phyloP scores from a whole-genome alignment of 129 eudicot genomes.

The Arctium minus region DNA sequence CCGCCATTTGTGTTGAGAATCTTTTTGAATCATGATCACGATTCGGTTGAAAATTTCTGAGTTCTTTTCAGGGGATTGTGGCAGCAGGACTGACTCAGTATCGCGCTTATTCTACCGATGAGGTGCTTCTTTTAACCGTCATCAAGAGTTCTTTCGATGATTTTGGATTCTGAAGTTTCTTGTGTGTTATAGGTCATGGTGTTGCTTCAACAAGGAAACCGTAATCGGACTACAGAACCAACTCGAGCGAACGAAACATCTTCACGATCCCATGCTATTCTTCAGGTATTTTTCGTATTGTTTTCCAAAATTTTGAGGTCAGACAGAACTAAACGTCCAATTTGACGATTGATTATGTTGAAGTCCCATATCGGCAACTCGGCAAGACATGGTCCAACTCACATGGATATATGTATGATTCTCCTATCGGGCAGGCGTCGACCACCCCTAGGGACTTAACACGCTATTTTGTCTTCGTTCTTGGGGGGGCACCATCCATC shows the following conservation, averaged over 20 bases:
- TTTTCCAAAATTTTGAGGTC: too few species aligned
- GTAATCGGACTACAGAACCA: conserved; percentile 83
- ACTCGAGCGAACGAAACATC: conserved; percentile 90
- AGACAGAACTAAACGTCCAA: too few species aligned
- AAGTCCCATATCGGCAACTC: too few species aligned
- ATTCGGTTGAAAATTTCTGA: not conserved
- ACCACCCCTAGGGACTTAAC: too few species aligned
- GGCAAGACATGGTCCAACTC: too few species aligned
- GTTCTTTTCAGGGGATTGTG: conserved; percentile 57
- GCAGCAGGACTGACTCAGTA: conserved; percentile 90
- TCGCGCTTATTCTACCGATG: conserved; percentile 80
- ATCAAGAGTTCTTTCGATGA: not conserved
- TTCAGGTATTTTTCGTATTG: conserved; percentile 48
- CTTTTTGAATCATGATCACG: not conserved
- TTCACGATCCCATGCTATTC: conserved; percentile 86
- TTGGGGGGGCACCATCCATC: too few species aligned
- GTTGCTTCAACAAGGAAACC: conserved; percentile 82
- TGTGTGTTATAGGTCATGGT: conserved; percentile 60
- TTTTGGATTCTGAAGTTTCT: not conserved
- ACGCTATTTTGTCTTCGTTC: too few species aligned
- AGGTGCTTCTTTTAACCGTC: conserved; percentile 32
- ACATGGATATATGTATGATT: too few species aligned
- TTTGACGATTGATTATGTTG: too few species aligned
- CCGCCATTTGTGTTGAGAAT: not conserved
- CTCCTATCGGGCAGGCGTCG: too few species aligned